phyloP scores from a whole-genome alignment of 2,329 filamentous ascomycete genomes.

The Paecilomyces formosus region DNA sequence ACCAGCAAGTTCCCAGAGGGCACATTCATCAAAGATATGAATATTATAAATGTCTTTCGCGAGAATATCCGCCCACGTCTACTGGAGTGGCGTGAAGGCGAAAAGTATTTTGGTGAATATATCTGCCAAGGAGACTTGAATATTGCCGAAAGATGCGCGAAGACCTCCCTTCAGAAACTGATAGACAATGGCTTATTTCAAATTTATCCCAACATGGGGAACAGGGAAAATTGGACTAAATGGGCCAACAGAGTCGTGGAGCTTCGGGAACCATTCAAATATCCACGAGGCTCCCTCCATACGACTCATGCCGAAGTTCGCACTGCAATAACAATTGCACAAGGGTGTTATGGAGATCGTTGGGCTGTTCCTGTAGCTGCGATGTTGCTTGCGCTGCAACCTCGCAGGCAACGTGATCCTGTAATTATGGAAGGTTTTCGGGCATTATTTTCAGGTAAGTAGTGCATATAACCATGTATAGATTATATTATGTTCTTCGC shows the following conservation, averaged over 20 bases:
- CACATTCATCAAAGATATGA: constrained; percentile 8
- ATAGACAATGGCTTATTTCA: background rate
- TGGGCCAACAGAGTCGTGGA: background rate
- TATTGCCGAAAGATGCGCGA: constrained; percentile 1
- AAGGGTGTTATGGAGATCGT: constrained; percentile 1
- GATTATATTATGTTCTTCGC: background rate
- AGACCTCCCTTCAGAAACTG: constrained; percentile 4
- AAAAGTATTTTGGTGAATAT: constrained; percentile 6
- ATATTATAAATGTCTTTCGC: constrained; percentile 1
- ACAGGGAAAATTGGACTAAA: background rate
- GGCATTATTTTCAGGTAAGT: background rate
- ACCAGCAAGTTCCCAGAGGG: constrained; percentile 1
- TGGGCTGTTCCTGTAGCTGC: constrained; percentile 2
- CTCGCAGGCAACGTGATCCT: background rate
- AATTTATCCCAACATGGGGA: background rate
- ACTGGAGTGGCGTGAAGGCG: constrained; percentile 1
- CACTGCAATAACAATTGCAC: constrained; percentile 1
- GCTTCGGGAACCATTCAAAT: background rate
- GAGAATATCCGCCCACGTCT: constrained; percentile 1
- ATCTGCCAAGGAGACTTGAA: constrained; percentile 4
- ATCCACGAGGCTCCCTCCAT: background rate
- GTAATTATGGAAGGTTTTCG: background rate
- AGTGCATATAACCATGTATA: background rate
- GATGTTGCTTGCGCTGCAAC: background rate
- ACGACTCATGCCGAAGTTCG: background rate